Base-by-base conservation (phyloP, 2,329 filamentous ascomycete species). In the Dactylellina drechsleri region DNA sequence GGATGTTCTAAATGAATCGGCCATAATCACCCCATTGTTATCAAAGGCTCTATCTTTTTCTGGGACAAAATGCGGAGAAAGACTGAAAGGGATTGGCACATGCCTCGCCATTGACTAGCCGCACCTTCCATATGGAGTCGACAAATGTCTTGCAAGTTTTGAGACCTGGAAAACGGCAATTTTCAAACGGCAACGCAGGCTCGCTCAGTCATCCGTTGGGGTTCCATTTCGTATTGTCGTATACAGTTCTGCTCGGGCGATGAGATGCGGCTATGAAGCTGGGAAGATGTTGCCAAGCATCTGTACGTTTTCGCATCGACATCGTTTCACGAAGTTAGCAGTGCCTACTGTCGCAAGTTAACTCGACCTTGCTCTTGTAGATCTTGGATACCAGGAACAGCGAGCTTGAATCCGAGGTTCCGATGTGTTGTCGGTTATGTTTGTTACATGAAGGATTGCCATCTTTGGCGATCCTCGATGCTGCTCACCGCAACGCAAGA, bases 51-150 rank as follows among this genome's bases (percentile, higher is more conserved):
- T 54, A 71, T 71, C 57, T 31, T 64, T 65, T 64, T 75, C 57
- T 54, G 64, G 70, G 58, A 58, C 52, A 75, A 73, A 75, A 68
- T 75, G 64, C 64, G 71, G 71, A 75, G 71, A n/a, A 62, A 57
- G 50, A 26, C 13, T n/a, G 53, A 47, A 43, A 54, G 45, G 45
- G 50, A 67, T 67, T 66, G 36, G 71, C 71, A 75, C 71, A 75
- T 75, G 71, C 71, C 10, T 67, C 41, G 47, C 52, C 58, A 49
- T 56, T 41, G 54, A 20, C 56, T 58, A 59, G 54, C 52, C 56
- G 52, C 53, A 75, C 71, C 71, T 75, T 67, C 71, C 71, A 75
- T 5, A 64, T 64, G 58, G 64, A 68, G 71, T 47, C 71, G 58
- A 58, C 45, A 68, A 23, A 67, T 75, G 71, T 75, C 71, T 75